Conservation (phyloP, 2,329 filamentous ascomycete genomes). For the Claviceps capensis region DNA sequence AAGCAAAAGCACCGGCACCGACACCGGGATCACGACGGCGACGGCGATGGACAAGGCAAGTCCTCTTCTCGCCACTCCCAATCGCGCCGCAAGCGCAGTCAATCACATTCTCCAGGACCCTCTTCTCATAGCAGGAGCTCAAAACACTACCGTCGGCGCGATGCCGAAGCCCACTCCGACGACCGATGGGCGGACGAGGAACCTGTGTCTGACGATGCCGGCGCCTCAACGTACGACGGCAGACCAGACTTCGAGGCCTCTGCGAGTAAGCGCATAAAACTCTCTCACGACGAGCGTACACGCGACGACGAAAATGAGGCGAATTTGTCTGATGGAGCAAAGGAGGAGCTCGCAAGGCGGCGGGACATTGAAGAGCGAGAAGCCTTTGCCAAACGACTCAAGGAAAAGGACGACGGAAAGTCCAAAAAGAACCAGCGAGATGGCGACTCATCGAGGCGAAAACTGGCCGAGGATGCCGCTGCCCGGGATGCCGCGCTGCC, state of each 20-base stretch:
- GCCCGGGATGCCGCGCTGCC: slow-evolving; percentile 59
- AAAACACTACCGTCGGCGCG: slow-evolving; percentile 29
- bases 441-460: slow-evolving; percentile 42
- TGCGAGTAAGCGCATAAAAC: slow-evolving; percentile 55
- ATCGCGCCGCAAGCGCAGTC: slow-evolving; percentile 16
- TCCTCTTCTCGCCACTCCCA: slow-evolving; percentile 14
- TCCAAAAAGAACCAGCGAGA: slow-evolving; percentile 54
- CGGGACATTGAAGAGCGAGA: slow-evolving; percentile 63
- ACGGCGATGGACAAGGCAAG: slow-evolving; percentile 18
- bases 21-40: slow-evolving; percentile 21
- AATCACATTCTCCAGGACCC: slow-evolving; percentile 19
- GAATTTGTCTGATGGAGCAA: slow-evolving; percentile 42
- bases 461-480: slow-evolving; percentile 38
- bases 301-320: slow-evolving; percentile 20
- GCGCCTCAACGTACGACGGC: slow-evolving; percentile 25
- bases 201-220: slow-evolving; percentile 28
- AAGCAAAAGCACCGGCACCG: slow-evolving; percentile 27
- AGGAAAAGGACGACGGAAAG: slow-evolving; percentile 54
- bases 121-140: slow-evolving; percentile 18
- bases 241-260: slow-evolving; percentile 53
- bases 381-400: slow-evolving; percentile 64
- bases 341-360: slow-evolving; percentile 42
- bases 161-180: slow-evolving; percentile 43
- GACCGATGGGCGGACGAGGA: slow-evolving; percentile 77
- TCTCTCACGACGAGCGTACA: slow-evolving; percentile 39